Evolutionary conservation across 805 yeast species (phyloP).

Genomic region (Maudiozyma barnettii): DNA sequence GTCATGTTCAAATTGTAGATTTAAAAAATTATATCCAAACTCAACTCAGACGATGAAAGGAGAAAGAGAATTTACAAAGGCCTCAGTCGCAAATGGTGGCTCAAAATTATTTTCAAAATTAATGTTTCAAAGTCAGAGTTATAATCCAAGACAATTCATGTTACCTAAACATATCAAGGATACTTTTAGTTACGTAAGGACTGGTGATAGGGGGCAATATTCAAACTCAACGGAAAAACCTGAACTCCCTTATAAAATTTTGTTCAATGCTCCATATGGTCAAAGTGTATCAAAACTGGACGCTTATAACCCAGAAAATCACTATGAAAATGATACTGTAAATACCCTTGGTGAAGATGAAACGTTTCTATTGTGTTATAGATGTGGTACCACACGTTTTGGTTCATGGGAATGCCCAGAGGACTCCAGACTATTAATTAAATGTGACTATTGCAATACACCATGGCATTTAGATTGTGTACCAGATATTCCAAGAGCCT

Average conservation of each 20-base stretch:
- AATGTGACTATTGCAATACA: conserved; percentile 75
- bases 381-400: conserved; percentile 65
- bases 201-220: conserved; percentile 65
- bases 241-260: conserved; percentile 32
- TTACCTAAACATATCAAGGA: conserved; percentile 65
- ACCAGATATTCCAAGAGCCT: conserved; percentile 56
- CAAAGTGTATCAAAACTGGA: conserved; percentile 27
- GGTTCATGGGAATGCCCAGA: conserved; percentile 33
- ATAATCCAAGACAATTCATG: conserved; percentile 57
- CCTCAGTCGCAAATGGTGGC: not conserved
- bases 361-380: conserved; percentile 56
- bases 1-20: conserved; percentile 73
- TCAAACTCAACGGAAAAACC: conserved; percentile 44
- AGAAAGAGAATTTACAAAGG: not conserved
- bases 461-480: conserved; percentile 89
- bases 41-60: conserved; percentile 6
- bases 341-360: conserved; percentile 36
- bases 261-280: conserved; percentile 38
- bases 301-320: conserved; percentile 45
- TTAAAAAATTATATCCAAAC: conserved; percentile 31
- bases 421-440: conserved; percentile 44
- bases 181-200: conserved; percentile 58
- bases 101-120: conserved; percentile 43
- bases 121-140: conserved; percentile 44
- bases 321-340: conserved; percentile 16